A percentile compares a stretch with the other conserved stretches of the same genome.
These are phyloP conservation scores for Leishmania turanica DNA, from an alignment of 208 protist genomes.

Conservation along the genomic window DNA sequence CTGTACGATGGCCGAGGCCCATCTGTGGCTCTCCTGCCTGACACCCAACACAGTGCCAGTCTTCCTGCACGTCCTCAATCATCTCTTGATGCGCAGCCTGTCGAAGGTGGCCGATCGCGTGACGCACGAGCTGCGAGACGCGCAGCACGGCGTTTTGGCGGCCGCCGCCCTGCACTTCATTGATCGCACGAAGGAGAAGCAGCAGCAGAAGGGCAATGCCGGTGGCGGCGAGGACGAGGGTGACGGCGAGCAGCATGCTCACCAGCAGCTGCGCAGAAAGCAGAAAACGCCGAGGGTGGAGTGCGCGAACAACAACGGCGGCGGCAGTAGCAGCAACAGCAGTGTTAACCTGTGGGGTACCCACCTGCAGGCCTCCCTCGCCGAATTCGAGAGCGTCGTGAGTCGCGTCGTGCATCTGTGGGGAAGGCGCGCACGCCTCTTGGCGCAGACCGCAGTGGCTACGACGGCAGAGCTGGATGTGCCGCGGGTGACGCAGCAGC, in stretches of 20 bases:
- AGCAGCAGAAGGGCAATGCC: constrained; percentile 8
- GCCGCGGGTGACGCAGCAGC: constrained; percentile 25
- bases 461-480: neutral
- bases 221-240: constrained; percentile 1
- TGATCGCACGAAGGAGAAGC: constrained; percentile 32
- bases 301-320: neutral
- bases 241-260: neutral
- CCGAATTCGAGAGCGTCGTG: constrained; percentile 50
- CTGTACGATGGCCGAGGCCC: constrained; percentile 71
- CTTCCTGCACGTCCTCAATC: constrained; percentile 86
- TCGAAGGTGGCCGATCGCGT: constrained; percentile 88
- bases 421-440: constrained; percentile 12
- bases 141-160: constrained; percentile 63
- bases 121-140: constrained; percentile 63
- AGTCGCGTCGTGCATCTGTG: constrained; percentile 39
- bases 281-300: neutral
- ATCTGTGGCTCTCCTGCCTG: constrained; percentile 67
- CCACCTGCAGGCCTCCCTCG: constrained; percentile 51
- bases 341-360: constrained; percentile 53
- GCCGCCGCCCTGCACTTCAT: constrained; percentile 59
- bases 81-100: constrained; percentile 79
- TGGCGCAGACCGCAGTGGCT: constrained; percentile 6
- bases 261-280: neutral
- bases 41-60: constrained; percentile 65
- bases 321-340: neutral